Evolutionary conservation across 192 early-diverging fungal species (phyloP).

Genomic region (Gamsiella multidivaricata): DNA sequence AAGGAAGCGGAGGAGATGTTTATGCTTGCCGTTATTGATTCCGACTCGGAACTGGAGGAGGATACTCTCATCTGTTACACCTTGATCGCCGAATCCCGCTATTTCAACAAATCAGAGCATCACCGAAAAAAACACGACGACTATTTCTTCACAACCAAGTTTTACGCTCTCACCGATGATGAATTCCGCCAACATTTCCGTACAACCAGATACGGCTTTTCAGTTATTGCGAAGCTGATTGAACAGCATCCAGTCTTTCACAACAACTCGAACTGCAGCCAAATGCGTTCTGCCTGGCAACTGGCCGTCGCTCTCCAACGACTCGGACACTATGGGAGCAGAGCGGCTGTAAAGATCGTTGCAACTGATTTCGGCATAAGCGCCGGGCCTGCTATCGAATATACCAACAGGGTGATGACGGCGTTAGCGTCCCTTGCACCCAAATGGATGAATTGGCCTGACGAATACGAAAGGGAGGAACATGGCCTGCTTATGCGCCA

Average conservation of each 20-base stretch:
- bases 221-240: conserved; percentile 1
- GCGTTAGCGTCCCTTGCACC: background rate
- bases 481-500: conserved; percentile 12
- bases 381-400: background rate
- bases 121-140: background rate
- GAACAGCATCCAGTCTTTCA: conserved; percentile 6
- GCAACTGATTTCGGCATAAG: background rate
- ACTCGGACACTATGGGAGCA: conserved; percentile 8
- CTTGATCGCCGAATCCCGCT: background rate
- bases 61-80: background rate
- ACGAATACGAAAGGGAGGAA: background rate
- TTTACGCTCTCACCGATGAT: background rate
- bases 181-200: conserved; percentile 23
- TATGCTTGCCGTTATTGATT: background rate
- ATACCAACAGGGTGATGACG: background rate
- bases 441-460: conserved; percentile 7
- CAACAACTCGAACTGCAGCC: conserved; percentile 12
- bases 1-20: conserved; percentile 1
- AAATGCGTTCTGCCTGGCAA: conserved; percentile 9
- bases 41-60: background rate
- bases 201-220: conserved; percentile 14
- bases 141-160: background rate
- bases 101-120: background rate
- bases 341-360: background rate
- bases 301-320: conserved; percentile 16